Evolutionary conservation across 2,329 filamentous ascomycete species (phyloP), one percentile per base, ranked within the genome.

Genomic region (Pseudocercospora eumusae): DNA sequence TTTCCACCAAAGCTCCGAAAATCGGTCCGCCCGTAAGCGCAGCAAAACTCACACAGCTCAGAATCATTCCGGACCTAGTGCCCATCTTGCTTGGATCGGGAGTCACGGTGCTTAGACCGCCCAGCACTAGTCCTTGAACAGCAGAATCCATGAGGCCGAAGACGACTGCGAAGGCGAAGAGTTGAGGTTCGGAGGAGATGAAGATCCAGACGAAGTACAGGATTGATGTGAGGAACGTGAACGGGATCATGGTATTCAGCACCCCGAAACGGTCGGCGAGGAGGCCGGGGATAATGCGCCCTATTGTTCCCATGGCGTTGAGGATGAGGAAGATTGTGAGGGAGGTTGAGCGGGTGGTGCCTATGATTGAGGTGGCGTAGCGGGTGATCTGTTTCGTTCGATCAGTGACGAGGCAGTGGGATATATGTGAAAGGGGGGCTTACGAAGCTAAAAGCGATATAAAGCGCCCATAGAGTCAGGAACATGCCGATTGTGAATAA

Each of bases 401-500:
- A 18, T 49, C 23, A 23, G 21, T 25, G 21, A 49, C 3, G 2
- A 5, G 5, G 20, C 3, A 11, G 9, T 44, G 40, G 10, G 40
- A 44, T 44, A 9, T 9, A 2, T 8, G 20, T 44, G 40, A 21
- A 11, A 15, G 20, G 21, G 4, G 45, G 13, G 23, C 45, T 50
- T 52, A 52, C 47, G 25, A 52, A 52, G 25, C 47, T 52, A 9
- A 52, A 52, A 4, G 47, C 47, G 3, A 52, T 25, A 18, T 52
- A 52, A 5, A 52, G 15, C 13, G 47, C 47, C 47, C 47, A 52
- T 4, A 52, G 13, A 13, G 47, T 52, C 21, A 52, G 15, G 23
- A 52, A 52, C 47, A 52, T 52, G 2, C 47, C 49, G 6, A 57
- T 11, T 3, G 59, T 57, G 52, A 64, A 59, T 5, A 58, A 27